Base-by-base conservation (phyloP, 106 monocot species). In the Amphibolis antarctica region DNA sequence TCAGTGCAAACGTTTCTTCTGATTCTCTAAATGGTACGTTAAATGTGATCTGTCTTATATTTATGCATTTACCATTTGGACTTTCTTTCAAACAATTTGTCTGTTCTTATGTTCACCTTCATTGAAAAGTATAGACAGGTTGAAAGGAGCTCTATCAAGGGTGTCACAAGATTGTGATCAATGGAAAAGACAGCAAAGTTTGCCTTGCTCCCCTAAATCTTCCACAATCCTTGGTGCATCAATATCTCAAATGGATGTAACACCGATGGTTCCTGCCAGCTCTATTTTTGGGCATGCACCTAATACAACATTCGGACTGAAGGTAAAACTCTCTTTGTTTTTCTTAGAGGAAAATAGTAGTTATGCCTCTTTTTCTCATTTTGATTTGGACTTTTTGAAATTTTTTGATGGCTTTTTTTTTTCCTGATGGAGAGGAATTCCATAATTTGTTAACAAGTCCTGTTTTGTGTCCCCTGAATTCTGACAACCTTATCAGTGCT, bases 131-230 rank as follows among this genome's bases (percentile, higher is more conserved):
- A 36, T 83, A 96, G 94, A 75, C 67, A 70, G 81, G 28, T 71
- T 96, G 14, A 96, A 80, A 72, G 57, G 62, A 69, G 77, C 89
- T 17, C 64, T 96, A 66, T 78, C 86, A 65, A 96, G 77, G 80
- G 81, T 86, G 65, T 58, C 69, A 52, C 94, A 96, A 86, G 94
- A 96, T 60, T 96, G 78, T 64, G 94, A 90, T 52, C 86, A 84
- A 67, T 89, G 83, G 94, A 82, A 82, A 44, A 86, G 78, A 73
- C 73, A 74, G 50, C 83, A 80, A 69, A 70, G 49, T 68, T 29
- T 63, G 25, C 31, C 74, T 53, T 70, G 44, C 67, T 80, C 82
- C 27, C 73, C 79, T 48, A 74, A 83, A 28, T 82, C 84, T 54
- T 63, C 92, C 9, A 44, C 57, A 36, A 67, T 79, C 49, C 7